phyloP scores from a whole-genome alignment of 306 rosid species.

The Inga leiocalycina region DNA sequence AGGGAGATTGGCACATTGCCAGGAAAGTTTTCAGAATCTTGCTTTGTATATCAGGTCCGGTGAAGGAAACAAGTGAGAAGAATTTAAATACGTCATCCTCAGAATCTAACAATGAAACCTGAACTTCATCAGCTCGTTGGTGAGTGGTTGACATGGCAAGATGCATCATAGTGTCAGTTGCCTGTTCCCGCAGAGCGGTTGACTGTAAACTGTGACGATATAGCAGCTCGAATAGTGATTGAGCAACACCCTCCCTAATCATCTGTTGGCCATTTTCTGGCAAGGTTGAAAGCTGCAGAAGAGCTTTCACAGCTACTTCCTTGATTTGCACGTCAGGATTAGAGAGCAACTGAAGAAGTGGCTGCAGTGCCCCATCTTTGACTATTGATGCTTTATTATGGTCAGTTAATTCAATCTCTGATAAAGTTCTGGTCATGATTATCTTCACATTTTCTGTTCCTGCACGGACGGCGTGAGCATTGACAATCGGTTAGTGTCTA shows the following conservation, averaged over 20 bases:
- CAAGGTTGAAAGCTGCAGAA: conserved; percentile 54
- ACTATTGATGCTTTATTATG: conserved; percentile 53
- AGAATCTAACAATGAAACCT: conserved; percentile 49
- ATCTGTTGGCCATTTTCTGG: conserved; percentile 62
- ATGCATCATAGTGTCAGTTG: conserved; percentile 58
- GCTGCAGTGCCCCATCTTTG: conserved; percentile 54
- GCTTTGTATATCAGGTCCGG: conserved; percentile 54
- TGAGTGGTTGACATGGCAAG: conserved; percentile 55
- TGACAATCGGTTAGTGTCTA: conserved; percentile 5
- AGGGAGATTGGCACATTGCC: conserved; percentile 58
- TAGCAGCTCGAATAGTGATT: conserved; percentile 56
- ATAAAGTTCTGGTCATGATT: conserved; percentile 56
- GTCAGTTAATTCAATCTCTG: conserved; percentile 57
- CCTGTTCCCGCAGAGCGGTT: conserved; percentile 51
- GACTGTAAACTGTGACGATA: conserved; percentile 52
- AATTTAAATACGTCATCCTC: conserved; percentile 61
- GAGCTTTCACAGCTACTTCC: conserved; percentile 53
- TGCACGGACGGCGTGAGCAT: conserved; percentile 32
- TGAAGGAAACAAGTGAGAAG: conserved; percentile 58
- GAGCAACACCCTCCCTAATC: conserved; percentile 57
- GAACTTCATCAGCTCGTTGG: conserved; percentile 44
- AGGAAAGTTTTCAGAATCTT: conserved; percentile 58
- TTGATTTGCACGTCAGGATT: conserved; percentile 46
- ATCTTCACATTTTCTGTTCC: conserved; percentile 48
- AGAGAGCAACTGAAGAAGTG: conserved; percentile 60